These are phyloP conservation scores for Kitagawia praeruptora DNA, from an alignment of 129 eudicot genomes.

Conservation along the genomic window DNA sequence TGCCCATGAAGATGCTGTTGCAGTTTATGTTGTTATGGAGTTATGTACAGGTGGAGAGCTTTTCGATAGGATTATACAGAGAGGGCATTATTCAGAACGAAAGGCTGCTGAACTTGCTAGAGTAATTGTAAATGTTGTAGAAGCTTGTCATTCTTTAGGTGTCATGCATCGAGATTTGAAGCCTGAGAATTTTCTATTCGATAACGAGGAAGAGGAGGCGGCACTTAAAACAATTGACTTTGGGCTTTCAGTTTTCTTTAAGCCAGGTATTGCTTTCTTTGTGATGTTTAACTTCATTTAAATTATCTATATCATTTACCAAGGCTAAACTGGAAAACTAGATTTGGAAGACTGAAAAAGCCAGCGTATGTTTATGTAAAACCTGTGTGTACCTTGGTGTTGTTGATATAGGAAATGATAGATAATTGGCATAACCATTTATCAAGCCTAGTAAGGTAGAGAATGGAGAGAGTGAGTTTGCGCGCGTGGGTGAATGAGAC, in stretches of 20 bases:
- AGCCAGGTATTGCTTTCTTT: slow-evolving; percentile 52
- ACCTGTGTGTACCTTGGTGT: neutral
- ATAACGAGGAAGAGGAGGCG: slow-evolving; percentile 72
- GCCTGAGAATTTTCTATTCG: slow-evolving; percentile 82
- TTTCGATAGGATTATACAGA: slow-evolving; percentile 65
- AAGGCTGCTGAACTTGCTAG: slow-evolving; percentile 83
- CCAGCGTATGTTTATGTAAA: neutral
- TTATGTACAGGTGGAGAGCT: slow-evolving; percentile 84
- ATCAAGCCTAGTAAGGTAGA: neutral
- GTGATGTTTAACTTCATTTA: neutral
- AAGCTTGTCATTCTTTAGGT: slow-evolving; percentile 91
- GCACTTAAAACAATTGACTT: slow-evolving; percentile 76
- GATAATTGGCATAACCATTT: neutral
- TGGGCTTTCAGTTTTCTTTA: slow-evolving; percentile 75
- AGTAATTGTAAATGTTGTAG: slow-evolving; percentile 56
- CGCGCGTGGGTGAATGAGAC: neutral
- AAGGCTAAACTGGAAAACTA: neutral
- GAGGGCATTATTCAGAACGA: slow-evolving; percentile 77
- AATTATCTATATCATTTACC: neutral
- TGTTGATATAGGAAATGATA: neutral
- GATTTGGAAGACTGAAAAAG: neutral
- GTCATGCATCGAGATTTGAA: slow-evolving; percentile 93
- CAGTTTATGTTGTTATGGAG: slow-evolving; percentile 89
- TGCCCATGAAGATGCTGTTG: slow-evolving; percentile 79
- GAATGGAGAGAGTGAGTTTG: neutral